Evolutionary conservation across 495 filamentous ascomycete species (phyloP).

Genomic region (Hyaloscypha hepaticicola): DNA sequence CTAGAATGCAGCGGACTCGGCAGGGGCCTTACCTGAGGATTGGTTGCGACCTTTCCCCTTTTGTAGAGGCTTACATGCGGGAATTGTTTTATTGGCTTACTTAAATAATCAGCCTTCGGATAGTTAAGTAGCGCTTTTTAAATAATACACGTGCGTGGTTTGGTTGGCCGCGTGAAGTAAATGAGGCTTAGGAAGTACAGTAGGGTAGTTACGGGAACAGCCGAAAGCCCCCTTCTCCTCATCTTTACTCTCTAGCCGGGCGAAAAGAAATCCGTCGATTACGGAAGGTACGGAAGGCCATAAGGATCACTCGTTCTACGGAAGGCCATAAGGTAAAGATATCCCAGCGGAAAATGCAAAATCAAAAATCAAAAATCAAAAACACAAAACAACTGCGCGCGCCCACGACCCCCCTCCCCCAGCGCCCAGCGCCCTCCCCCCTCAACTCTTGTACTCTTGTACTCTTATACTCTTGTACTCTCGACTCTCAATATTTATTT

Average conservation of each 20-base stretch:
- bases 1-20: slow-evolving; percentile 1
- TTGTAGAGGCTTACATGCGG: slow-evolving; percentile 2
- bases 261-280: slow-evolving; percentile 5
- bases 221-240: not conserved
- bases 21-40: not conserved
- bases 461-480: too few relatives aligned
- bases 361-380: too few relatives aligned
- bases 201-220: not conserved
- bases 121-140: slow-evolving; percentile 3
- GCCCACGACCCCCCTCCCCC: too few relatives aligned
- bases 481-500: too few relatives aligned
- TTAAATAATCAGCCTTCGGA: not conserved
- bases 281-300: too few relatives aligned
- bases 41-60: slow-evolving; percentile 9
- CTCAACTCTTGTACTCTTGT: too few relatives aligned
- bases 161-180: slow-evolving; percentile 4
- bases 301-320: too few relatives aligned
- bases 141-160: slow-evolving; percentile 8
- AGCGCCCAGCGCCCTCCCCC: too few relatives aligned
- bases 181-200: not conserved
- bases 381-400: too few relatives aligned
- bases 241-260: slow-evolving; percentile 4
- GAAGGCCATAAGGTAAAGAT: too few relatives aligned
- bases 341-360: too few relatives aligned
- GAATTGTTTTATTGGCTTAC: slow-evolving; percentile 6